These are phyloP conservation scores for Cladosporium sp. DNA, from an alignment of 2,329 filamentous ascomycete genomes.

Conservation along the genomic window DNA sequence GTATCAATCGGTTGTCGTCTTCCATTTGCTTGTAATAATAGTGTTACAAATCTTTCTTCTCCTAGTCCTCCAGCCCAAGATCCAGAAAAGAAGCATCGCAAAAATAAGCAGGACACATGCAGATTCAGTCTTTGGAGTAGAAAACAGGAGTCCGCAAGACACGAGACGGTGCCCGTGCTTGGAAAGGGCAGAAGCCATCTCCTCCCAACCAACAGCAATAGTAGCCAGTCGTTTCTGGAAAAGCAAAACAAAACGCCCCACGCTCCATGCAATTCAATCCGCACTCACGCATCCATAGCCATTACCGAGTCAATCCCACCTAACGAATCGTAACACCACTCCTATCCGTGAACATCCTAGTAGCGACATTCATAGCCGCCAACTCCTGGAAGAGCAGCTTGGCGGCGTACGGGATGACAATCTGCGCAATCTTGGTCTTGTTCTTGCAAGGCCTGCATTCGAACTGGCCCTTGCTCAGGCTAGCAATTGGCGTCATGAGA, in stretches of 20 bases:
- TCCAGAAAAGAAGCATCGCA: too few species aligned
- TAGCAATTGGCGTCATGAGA: constrained; percentile 98
- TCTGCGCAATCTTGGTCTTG: constrained; percentile 97
- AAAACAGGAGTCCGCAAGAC: too few species aligned
- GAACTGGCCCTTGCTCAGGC: constrained; percentile 90
- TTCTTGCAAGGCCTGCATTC: constrained; percentile 98
- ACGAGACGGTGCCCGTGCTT: too few species aligned
- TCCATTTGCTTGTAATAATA: background rate
- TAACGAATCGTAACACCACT: constrained; percentile 30
- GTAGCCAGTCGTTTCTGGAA: too few species aligned
- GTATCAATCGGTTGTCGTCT: background rate
- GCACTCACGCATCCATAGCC: background rate
- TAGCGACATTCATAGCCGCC: constrained; percentile 96
- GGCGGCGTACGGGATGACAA: constrained; percentile 95
- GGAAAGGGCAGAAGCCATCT: too few species aligned
- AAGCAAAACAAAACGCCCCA: background rate
- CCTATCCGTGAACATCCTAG: constrained; percentile 81
- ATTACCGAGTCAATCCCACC: background rate
- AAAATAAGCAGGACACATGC: too few species aligned
- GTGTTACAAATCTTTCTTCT: background rate
- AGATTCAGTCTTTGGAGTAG: too few species aligned
- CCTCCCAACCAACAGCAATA: too few species aligned
- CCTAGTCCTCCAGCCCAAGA: background rate
- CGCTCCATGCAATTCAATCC: constrained; percentile 1
- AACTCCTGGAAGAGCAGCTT: constrained; percentile 98